Conservation (phyloP, 1,139 yeast species). For the Hanseniaspora gamundiae region DNA sequence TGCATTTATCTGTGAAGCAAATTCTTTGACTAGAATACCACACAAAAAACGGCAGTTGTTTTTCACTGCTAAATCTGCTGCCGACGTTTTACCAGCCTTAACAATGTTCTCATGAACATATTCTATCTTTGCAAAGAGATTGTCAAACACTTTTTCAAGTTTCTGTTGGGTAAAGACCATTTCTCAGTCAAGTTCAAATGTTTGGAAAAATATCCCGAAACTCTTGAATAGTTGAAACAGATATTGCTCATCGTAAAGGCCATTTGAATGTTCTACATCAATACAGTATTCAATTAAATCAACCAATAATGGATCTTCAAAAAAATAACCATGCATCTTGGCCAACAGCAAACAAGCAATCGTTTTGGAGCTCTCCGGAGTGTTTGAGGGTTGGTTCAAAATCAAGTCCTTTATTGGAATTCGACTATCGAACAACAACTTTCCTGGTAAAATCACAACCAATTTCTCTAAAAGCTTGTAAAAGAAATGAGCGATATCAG, state of each 20-base stretch:
- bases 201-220: constrained; percentile 19
- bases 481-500: constrained; percentile 15
- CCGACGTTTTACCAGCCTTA: constrained; percentile 15
- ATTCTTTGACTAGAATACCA: constrained; percentile 5
- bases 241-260: constrained; percentile 7
- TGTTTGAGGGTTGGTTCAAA: constrained; percentile 10
- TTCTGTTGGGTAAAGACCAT: constrained; percentile 5
- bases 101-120: constrained; percentile 12
- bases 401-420: constrained; percentile 9
- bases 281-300: constrained; percentile 16
- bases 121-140: constrained; percentile 11
- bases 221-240: constrained; percentile 22
- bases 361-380: constrained; percentile 8
- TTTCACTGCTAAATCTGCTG: not conserved
- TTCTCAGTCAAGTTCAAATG: constrained; percentile 7
- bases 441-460: constrained; percentile 17
- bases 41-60: constrained; percentile 2
- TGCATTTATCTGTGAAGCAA: not conserved
- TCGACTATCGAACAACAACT: constrained; percentile 8
- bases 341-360: constrained; percentile 17
- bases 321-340: constrained; percentile 14
- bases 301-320: constrained; percentile 5
- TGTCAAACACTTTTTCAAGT: constrained; percentile 7
- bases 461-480: constrained; percentile 18
- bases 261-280: constrained; percentile 11